phyloP scores from a whole-genome alignment of 805 yeast genomes.

The Cyberlindnera petersonii region DNA sequence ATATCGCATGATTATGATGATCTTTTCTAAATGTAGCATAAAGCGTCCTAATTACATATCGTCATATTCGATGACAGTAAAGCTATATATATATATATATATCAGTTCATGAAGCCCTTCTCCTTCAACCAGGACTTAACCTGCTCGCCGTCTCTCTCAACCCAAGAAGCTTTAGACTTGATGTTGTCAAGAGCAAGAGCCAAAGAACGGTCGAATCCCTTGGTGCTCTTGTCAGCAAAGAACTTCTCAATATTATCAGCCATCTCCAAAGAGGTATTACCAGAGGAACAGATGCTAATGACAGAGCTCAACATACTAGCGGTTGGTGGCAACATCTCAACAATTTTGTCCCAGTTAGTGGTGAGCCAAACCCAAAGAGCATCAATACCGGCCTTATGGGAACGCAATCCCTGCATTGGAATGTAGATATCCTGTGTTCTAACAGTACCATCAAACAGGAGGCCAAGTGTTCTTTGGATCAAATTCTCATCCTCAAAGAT shows the following conservation, averaged over 20 bases:
- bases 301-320: constrained; percentile 76
- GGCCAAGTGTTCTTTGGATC: constrained; percentile 51
- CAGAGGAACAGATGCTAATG: constrained; percentile 56
- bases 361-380: constrained; percentile 72
- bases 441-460: constrained; percentile 53
- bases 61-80: not conserved
- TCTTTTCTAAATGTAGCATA: too few species aligned
- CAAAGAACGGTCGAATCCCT: constrained; percentile 61
- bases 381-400: constrained; percentile 60
- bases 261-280: constrained; percentile 55
- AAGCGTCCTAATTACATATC: too few species aligned
- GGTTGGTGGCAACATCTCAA: constrained; percentile 72
- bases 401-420: constrained; percentile 72
- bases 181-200: constrained; percentile 63
- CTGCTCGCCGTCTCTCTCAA: constrained; percentile 47
- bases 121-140: constrained; percentile 47
- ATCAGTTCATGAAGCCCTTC: constrained; percentile 23
- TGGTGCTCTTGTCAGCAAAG: constrained; percentile 51
- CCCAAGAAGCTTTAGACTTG: constrained; percentile 54
- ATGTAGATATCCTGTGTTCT: constrained; percentile 72
- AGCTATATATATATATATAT: not conserved
- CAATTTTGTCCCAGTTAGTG: constrained; percentile 66
- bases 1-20: too few species aligned
- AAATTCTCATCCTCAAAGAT: constrained; percentile 49
- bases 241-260: constrained; percentile 47